A percentile compares a stretch with the other conserved stretches of the same genome.
phyloP scores from a whole-genome alignment of 2,329 filamentous ascomycete genomes.

The Thelonectria rubi region DNA sequence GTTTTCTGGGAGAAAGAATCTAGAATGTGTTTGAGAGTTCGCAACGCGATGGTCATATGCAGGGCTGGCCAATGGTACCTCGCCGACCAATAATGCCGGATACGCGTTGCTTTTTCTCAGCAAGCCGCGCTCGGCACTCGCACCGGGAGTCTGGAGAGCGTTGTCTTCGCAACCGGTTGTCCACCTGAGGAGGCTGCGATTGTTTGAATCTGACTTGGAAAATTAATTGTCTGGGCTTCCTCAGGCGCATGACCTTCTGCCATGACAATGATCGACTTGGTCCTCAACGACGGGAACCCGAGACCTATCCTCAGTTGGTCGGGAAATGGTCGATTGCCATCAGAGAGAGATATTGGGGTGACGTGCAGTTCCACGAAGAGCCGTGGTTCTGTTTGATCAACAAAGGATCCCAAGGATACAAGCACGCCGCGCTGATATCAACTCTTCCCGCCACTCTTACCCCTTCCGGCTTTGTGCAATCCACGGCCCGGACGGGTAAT shows the following conservation, averaged over 20 bases:
- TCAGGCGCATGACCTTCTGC: too few relatives aligned
- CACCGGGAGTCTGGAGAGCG: not conserved
- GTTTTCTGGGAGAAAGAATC: constrained; percentile 36
- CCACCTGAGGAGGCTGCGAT: too few relatives aligned
- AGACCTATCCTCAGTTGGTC: not conserved
- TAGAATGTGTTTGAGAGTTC: constrained; percentile 36
- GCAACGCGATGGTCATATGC: constrained; percentile 22
- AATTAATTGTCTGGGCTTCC: too few relatives aligned
- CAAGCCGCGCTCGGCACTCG: too few relatives aligned
- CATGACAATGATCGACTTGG: not conserved
- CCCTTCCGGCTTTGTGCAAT: constrained; percentile 8
- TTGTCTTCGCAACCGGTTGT: not conserved
- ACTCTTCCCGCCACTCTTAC: not conserved
- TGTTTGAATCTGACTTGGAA: too few relatives aligned
- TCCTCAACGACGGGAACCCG: not conserved
- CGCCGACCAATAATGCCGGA: constrained; percentile 14
- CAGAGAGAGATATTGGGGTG: too few relatives aligned
- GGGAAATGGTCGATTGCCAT: too few relatives aligned
- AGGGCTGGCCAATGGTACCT: constrained; percentile 13
- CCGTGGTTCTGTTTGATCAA: too few relatives aligned
- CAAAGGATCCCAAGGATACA: too few relatives aligned
- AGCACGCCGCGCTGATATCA: not conserved
- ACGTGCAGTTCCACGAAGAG: too few relatives aligned
- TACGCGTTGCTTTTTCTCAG: constrained; percentile 30
- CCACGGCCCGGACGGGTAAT: not conserved